These are phyloP conservation scores for Hypoxylon sp. DNA, from an alignment of 2,329 filamentous ascomycete species.

Conservation along the genomic window DNA sequence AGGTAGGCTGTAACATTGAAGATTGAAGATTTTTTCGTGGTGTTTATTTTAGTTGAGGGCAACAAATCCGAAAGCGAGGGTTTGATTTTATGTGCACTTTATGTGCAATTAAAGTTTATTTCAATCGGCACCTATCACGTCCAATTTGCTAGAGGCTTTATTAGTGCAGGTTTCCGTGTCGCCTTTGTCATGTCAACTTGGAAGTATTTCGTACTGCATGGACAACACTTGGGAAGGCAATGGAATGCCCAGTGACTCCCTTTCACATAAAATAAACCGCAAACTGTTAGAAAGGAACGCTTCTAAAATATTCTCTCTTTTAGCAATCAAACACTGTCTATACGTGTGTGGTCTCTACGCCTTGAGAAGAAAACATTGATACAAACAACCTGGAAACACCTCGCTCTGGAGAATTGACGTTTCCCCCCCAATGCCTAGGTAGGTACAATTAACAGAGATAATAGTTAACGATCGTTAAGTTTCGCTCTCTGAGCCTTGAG, in stretches of 20 bases:
- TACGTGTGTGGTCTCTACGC: too few species aligned
- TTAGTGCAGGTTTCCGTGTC: constrained; percentile 1
- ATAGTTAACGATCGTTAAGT: too few species aligned
- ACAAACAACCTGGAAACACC: too few species aligned
- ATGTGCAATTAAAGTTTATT: constrained; percentile 5
- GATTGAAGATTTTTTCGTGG: too few species aligned
- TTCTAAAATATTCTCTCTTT: not conserved
- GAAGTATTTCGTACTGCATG: constrained; percentile 2
- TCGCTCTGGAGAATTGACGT: too few species aligned
- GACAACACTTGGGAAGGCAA: not conserved
- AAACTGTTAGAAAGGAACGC: not conserved
- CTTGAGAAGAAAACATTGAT: too few species aligned
- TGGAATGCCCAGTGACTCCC: constrained; percentile 3
- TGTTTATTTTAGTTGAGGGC: constrained; percentile 6
- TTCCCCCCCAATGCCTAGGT: too few species aligned
- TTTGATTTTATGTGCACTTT: not conserved
- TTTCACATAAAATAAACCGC: constrained; percentile 2
- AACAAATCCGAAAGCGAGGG: not conserved
- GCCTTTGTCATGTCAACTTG: constrained; percentile 19
- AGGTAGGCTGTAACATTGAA: not conserved
- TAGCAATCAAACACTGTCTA: not conserved
- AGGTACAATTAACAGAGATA: too few species aligned
- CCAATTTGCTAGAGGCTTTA: not conserved
- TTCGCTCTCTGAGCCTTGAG: not conserved
- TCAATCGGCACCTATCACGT: not conserved